These are phyloP conservation scores for Paragyromitra xinjiangensis DNA, from an alignment of 495 filamentous ascomycete genomes.

Conservation along the genomic window DNA sequence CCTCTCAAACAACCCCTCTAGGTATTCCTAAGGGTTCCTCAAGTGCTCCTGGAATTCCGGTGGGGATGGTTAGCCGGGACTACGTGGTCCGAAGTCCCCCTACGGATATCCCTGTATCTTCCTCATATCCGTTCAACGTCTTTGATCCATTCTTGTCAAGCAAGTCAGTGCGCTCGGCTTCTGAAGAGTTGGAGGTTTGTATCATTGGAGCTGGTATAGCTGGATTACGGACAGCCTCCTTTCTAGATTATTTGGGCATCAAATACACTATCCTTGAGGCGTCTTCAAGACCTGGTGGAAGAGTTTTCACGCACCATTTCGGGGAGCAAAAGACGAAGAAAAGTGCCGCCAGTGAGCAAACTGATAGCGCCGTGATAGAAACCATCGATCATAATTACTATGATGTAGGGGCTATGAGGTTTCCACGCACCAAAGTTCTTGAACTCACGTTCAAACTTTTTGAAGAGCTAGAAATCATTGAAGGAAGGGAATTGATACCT, in stretches of 20 bases:
- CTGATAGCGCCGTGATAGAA: neutral
- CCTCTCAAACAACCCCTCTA: too few species aligned
- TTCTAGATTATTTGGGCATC: conserved; percentile 57
- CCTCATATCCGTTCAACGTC: neutral
- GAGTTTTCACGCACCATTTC: conserved; percentile 48
- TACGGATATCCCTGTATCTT: too few species aligned
- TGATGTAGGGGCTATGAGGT: conserved; percentile 63
- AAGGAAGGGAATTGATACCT: conserved; percentile 31
- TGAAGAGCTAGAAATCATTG: conserved; percentile 9
- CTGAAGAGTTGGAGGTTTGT: conserved; percentile 38
- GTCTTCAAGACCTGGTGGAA: conserved; percentile 55
- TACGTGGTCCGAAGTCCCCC: too few species aligned
- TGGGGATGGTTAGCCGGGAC: too few species aligned
- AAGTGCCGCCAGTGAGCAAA: neutral
- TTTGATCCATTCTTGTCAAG: neutral
- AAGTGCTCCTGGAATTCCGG: too few species aligned
- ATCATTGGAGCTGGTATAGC: conserved; percentile 61
- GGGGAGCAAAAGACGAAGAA: neutral
- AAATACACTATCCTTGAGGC: conserved; percentile 59
- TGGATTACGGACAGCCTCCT: conserved; percentile 60
- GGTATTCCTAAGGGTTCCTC: too few species aligned
- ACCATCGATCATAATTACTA: conserved; percentile 59
- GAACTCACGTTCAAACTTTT: conserved; percentile 51
- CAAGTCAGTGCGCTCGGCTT: neutral
- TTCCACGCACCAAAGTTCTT: conserved; percentile 58